Evolutionary conservation across 179 eudicot species (phyloP), one percentile per base, ranked within the genome.

Genomic region (Spinacia oleracea): DNA sequence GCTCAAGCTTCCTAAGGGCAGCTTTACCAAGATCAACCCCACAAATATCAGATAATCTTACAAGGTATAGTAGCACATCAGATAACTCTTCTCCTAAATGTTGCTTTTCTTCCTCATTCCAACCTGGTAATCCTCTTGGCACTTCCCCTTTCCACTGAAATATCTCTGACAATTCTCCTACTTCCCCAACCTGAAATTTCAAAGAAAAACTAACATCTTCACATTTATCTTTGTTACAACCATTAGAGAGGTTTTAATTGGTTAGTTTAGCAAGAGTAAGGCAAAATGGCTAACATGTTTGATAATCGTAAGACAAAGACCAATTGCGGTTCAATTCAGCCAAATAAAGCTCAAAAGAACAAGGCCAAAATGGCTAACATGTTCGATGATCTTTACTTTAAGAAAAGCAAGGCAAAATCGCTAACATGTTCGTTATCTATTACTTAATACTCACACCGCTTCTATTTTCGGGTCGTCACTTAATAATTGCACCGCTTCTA

Each of bases 91-190:
- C 96, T 65, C 96, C 96, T 77, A 91, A 80, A 76, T 91, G 96
- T 18, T 80, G 83, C 77, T 83, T 91, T 79, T 91, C 93, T 74
- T 83, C 81, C 48, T 86, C 91, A 53, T 81, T 76, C 93, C 96
- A 91, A 50, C 78, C 93, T 11, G 96, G 93, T 59, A 89, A 79
- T 25, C 93, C 96, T 82, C 87, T 89, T 70, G 88, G 88, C 15
- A 91, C 96, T 83, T 91, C 93, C 18, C 96, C 96, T 83, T 84
- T 91, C 96, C 96, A 91, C 72, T 91, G 96, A 56, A 91, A 91
- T 58, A 91, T 89, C 88, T 88, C 96, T 21, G 93, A 91, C 64
- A 91, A 53, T 53, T 91, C 96, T 74, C 96, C 96, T 43, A 91
- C 93, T 82, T 91, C 95, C 27, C 95, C 95, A 31, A 91, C 95